Base-by-base conservation (phyloP, 140 eudicot genomes). In the Eryngium alpinum region DNA sequence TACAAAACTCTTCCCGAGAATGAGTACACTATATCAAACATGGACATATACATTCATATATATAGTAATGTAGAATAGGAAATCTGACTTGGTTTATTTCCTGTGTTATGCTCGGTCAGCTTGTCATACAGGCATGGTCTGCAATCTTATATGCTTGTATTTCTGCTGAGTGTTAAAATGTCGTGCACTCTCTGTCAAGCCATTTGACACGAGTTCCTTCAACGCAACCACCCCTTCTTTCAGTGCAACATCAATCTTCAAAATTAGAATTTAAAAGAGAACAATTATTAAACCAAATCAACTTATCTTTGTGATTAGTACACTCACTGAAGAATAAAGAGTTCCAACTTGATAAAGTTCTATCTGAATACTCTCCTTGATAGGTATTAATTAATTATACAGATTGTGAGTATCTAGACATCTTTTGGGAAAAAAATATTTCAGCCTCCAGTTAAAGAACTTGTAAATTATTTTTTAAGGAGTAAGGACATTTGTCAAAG, bases 131-230 rank as follows among this genome's bases (percentile, higher is more conserved):
- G 86, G 88, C 84, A 87, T 83, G 31, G 77, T 90, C 82, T 86
- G 92, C 74, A 85, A 78, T 80, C 89, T 89, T 27, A 95, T 87
- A 70, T 95, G 98, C 80, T 95, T 95, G 92, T 91, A 89, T 75
- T 93, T 95, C 86, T 95, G 96, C 84, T 83, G 90, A 16, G 46
- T 85, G 80, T 95, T 93, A 83, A 95, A 95, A 83, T 87, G 69
- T 79, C 91, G 74, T 10, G 89, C 88, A 43, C 86, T 83, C 70
- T 89, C 98, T 65, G 88, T 85, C 75, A 88, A 73, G 50, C 97
- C 99, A 84, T 87, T 87, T 22, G 87, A 43, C 83, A 88, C 43
- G 6, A 93, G 82, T 53, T 85, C 89, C 87, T 84, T 85, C 81
- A 91, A 73, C 13, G 85, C 92, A 63, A 77, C 79, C 75, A 79